phyloP scores from a whole-genome alignment of 768 basidiomycete genomes.

The Calocybe gangraenosa region DNA sequence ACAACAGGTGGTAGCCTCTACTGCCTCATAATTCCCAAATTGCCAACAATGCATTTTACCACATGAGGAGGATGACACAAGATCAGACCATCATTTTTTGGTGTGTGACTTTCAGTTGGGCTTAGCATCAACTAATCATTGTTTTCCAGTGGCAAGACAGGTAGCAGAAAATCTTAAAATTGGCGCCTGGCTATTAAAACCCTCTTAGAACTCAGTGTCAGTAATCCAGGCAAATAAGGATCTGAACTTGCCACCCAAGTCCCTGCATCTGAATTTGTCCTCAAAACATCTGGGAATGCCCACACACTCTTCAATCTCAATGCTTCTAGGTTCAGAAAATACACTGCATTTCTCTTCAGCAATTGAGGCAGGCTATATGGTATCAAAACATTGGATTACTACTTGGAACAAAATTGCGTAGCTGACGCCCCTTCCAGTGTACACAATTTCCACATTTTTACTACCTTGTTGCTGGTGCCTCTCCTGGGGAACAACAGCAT shows the following conservation, averaged over 20 bases:
- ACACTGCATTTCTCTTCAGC: conserved; percentile 95
- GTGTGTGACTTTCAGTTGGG: conserved; percentile 48
- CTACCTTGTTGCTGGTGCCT: conserved; percentile 90
- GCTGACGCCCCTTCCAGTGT: conserved; percentile 85
- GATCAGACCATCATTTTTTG: conserved; percentile 87
- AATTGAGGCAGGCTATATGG: conserved; percentile 87
- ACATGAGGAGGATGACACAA: conserved; percentile 91
- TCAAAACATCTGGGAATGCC: conserved; percentile 92
- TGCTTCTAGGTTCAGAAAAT: conserved; percentile 95
- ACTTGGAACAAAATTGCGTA: conserved; percentile 89
- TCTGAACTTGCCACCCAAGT: conserved; percentile 83
- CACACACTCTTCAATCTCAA: conserved; percentile 91
- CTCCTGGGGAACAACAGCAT: conserved; percentile 83
- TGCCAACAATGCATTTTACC: conserved; percentile 90
- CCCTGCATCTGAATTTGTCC: conserved; percentile 93
- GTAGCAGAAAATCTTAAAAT: conserved; percentile 91
- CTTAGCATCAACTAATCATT: conserved; percentile 9
- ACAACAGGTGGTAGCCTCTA: conserved; percentile 49
- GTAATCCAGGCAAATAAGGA: conserved; percentile 89
- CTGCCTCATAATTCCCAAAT: conserved; percentile 73
- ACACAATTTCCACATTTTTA: conserved; percentile 99
- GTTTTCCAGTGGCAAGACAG: conserved; percentile 76
- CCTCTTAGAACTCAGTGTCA: conserved; percentile 85
- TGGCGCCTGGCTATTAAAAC: conserved; percentile 88
- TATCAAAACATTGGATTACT: conserved; percentile 94